These are phyloP conservation scores for Mycena sp. DNA, from an alignment of 1,284 basidiomycete genomes.

Conservation along the genomic window DNA sequence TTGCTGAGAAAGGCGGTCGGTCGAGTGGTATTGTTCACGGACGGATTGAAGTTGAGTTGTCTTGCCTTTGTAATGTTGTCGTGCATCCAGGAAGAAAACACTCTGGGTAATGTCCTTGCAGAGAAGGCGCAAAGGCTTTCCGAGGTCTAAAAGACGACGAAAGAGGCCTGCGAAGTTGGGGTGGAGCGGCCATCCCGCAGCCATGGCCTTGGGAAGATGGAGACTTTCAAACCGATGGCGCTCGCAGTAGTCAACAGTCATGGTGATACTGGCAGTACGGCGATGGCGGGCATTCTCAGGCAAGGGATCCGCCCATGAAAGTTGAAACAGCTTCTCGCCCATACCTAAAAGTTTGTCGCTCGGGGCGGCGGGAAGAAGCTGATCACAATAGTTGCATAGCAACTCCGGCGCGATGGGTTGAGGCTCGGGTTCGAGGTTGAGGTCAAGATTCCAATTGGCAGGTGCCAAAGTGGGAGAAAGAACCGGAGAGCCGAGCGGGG, in stretches of 20 bases:
- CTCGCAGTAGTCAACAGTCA: slow-evolving; percentile 1
- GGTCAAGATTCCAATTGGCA: not conserved
- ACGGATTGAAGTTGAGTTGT: not conserved
- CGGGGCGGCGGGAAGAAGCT: not conserved
- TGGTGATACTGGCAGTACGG: not conserved
- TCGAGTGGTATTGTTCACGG: not conserved
- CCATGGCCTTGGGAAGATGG: not conserved
- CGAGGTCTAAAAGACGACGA: not conserved
- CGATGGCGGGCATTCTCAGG: slow-evolving; percentile 1
- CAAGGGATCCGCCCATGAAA: not conserved
- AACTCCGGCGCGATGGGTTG: not conserved
- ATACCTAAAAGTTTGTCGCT: not conserved
- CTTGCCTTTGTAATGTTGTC: not conserved
- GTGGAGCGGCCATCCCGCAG: not conserved
- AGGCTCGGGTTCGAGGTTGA: not conserved
- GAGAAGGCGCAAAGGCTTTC: not conserved
- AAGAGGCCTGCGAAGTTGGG: slow-evolving; percentile 2
- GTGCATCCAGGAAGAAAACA: not conserved
- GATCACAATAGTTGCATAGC: slow-evolving; percentile 16
- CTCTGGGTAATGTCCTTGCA: not conserved
- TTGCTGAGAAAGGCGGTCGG: not conserved
- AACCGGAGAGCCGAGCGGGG: not conserved
- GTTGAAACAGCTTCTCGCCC: not conserved
- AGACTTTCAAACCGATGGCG: slow-evolving; percentile 8
- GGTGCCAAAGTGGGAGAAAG: not conserved